phyloP scores from a whole-genome alignment of 768 basidiomycete genomes.

The Tricholoma furcatifolium region DNA sequence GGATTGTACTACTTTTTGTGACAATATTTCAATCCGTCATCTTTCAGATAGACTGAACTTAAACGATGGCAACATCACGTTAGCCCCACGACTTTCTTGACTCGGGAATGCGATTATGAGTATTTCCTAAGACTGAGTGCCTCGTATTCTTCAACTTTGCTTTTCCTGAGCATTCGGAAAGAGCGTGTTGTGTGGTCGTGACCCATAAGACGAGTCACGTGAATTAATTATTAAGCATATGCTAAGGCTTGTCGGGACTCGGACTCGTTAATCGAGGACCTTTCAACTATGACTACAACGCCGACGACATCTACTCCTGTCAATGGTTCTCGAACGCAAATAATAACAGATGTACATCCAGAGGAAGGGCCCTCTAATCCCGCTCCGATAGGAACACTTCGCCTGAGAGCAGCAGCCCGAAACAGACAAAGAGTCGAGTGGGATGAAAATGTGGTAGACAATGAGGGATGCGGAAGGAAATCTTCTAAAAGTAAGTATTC shows the following conservation, averaged over 20 bases:
- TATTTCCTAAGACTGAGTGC: too few relatives aligned
- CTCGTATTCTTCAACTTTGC: too few relatives aligned
- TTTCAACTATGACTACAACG: slow-evolving; percentile 24
- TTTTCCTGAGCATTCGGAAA: too few relatives aligned
- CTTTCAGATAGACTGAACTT: too few relatives aligned
- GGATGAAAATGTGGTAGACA: slow-evolving; percentile 86
- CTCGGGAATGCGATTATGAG: too few relatives aligned
- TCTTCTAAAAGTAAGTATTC: slow-evolving; percentile 83
- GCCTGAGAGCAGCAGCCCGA: slow-evolving; percentile 54
- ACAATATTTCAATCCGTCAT: too few relatives aligned
- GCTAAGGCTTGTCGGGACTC: background rate
- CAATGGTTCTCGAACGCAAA: slow-evolving; percentile 57
- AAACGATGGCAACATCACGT: too few relatives aligned
- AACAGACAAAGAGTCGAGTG: slow-evolving; percentile 68
- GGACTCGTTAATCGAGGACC: background rate
- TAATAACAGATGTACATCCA: slow-evolving; percentile 36
- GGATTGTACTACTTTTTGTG: slow-evolving; percentile 2
- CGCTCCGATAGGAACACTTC: slow-evolving; percentile 38
- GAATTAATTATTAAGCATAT: background rate
- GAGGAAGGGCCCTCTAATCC: slow-evolving; percentile 13
- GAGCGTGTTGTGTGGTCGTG: too few relatives aligned
- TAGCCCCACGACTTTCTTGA: too few relatives aligned
- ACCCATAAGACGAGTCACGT: too few relatives aligned
- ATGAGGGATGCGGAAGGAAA: slow-evolving; percentile 87
- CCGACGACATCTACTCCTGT: slow-evolving; percentile 39